Evolutionary conservation across 257 asterid species (phyloP).

Genomic region (Scutellaria barbata): DNA sequence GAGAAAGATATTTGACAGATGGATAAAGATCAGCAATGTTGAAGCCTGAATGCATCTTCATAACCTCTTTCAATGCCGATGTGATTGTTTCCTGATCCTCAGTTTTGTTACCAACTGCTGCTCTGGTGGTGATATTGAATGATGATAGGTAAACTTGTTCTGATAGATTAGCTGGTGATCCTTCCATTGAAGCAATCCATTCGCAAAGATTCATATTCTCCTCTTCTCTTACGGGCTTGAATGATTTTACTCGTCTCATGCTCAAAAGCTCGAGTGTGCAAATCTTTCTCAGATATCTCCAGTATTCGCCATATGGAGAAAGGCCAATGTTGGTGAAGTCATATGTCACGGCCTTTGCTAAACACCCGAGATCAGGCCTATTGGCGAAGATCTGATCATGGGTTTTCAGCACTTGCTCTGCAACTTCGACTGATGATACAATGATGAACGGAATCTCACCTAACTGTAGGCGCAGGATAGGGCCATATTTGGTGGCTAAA

Average conservation of each 20-base stretch:
- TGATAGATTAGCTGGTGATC: background rate
- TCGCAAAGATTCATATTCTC: background rate
- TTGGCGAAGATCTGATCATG: conserved; percentile 1
- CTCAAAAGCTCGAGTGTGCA: conserved; percentile 28
- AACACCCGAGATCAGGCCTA: background rate
- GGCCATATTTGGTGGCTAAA: background rate
- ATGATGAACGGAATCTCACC: background rate
- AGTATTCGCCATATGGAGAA: conserved; percentile 22
- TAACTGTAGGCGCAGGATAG: background rate
- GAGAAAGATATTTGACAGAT: background rate
- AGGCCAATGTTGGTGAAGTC: background rate
- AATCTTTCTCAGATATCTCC: conserved; percentile 21
- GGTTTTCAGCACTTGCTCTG: background rate
- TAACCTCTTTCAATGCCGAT: background rate
- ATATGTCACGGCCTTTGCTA: background rate
- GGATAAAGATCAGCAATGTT: conserved; percentile 14
- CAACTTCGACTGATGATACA: background rate
- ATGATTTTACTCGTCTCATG: background rate
- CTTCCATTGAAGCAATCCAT: background rate
- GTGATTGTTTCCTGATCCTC: background rate
- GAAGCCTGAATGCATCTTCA: background rate
- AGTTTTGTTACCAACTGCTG: background rate
- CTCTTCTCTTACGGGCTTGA: background rate
- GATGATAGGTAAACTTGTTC: background rate
- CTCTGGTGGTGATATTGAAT: background rate